Evolutionary conservation across 345 rosid genomes (phyloP), one percentile per base, ranked within the genome.

Genomic region (Murraya koenigii): DNA sequence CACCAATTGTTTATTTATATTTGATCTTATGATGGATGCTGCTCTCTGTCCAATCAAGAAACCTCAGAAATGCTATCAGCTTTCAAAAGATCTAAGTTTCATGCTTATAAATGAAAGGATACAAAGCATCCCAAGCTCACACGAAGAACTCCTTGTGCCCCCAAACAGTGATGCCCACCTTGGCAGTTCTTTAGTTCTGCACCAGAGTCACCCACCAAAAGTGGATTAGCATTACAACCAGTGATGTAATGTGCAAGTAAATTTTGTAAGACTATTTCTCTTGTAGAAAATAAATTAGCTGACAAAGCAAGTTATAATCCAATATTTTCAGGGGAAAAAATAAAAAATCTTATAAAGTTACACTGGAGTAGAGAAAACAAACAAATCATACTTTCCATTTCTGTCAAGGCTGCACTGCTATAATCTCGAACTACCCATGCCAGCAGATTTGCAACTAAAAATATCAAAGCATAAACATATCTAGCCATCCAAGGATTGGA

Each of bases 41-140:
- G 59, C 14, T 47, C 8, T 74, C 41, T 49, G 6, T 49, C 63
- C 15, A 75, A 75, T 36, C 17, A 61, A 30, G 30, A 56, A 63
- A 75, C 20, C 35, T 47, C 22, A 26, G n/a, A 75, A 75, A 56
- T 35, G 44, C 28, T 62, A 47, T 62, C 63, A 33, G 58, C 32
- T 28, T 35, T 7, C 26, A 11, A 11, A 41, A 6, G 59, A 74
- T 26, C n/a, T 11, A 61, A 75, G 20, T 56, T 72, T 13, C 30
- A 72, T 33, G 66, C 66, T 6, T 47, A 47, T 71, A 3, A 49
- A 28, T 5, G 30, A 47, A 88, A 93, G 98, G 98, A 95, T 92
- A 93, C 94, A 84, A 91, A 93, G 81, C 99, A 95, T 81, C 99
- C 98, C 84, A 95, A 84, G 94, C 99, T 95, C 69, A 95, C 96